Evolutionary conservation across 352 stramenopile genomes (phyloP).

Genomic region (Phytophthora pistaciae): DNA sequence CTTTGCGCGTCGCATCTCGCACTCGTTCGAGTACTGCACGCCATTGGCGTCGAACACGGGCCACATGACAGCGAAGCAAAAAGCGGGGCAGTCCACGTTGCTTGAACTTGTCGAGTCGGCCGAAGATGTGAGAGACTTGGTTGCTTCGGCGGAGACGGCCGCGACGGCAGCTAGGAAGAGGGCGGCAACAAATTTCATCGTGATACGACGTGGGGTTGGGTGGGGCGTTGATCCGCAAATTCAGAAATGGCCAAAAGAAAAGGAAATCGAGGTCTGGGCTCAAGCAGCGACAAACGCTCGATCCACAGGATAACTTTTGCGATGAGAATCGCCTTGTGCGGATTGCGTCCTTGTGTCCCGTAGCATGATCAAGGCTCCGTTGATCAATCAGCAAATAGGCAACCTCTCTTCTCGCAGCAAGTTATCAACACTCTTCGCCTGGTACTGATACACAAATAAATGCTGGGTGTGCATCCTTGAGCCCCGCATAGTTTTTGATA

Average conservation of each 20-base stretch:
- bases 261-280: too few species aligned
- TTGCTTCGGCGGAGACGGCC: background rate
- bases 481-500: too few species aligned
- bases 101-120: background rate
- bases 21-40: constrained; percentile 1
- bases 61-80: background rate
- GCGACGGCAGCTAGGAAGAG: background rate
- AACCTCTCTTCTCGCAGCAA: too few species aligned
- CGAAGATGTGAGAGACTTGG: background rate
- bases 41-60: constrained; percentile 1
- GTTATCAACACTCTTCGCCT: too few species aligned
- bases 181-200: background rate
- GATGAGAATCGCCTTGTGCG: background rate
- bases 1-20: background rate
- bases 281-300: too few species aligned
- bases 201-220: background rate
- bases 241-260: background rate
- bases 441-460: too few species aligned
- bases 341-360: too few species aligned
- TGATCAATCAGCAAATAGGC: too few species aligned
- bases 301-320: background rate
- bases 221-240: background rate
- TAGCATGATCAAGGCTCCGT: too few species aligned
- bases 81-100: background rate
- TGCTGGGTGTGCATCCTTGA: too few species aligned